Conservation (phyloP, 768 basidiomycete species). For the Plicaturopsis crispa region DNA sequence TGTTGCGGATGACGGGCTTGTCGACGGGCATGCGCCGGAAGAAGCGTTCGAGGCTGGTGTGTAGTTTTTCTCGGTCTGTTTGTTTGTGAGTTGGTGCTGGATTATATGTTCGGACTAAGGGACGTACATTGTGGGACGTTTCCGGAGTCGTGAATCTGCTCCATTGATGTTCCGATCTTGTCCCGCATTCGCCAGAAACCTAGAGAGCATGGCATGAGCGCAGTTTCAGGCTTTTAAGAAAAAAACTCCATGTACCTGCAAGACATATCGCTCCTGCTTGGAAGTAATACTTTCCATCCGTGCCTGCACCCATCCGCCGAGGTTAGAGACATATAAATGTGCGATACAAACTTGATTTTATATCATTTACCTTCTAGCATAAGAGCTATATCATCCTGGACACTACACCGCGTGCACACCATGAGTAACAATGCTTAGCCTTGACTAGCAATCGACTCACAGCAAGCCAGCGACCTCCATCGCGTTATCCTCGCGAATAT, state of each 20-base stretch:
- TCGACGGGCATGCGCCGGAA: slow-evolving; percentile 60
- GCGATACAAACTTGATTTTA: too few relatives aligned
- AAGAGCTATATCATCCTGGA: slow-evolving; percentile 51
- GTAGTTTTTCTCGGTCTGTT: slow-evolving; percentile 53
- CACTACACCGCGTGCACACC: slow-evolving; percentile 22
- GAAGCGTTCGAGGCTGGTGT: slow-evolving; percentile 60
- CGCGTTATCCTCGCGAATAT: slow-evolving; percentile 46
- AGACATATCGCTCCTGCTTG: slow-evolving; percentile 66
- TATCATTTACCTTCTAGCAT: slow-evolving; percentile 55
- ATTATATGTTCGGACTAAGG: background rate
- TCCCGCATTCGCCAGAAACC: slow-evolving; percentile 74
- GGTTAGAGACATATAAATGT: too few relatives aligned
- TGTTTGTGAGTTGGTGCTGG: background rate
- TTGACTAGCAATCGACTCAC: slow-evolving; percentile 29
- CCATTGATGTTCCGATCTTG: slow-evolving; percentile 65
- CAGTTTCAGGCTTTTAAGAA: background rate
- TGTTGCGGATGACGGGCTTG: slow-evolving; percentile 66
- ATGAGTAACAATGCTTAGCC: background rate
- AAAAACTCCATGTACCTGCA: slow-evolving; percentile 36
- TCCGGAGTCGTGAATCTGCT: slow-evolving; percentile 65
- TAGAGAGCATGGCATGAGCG: slow-evolving; percentile 16
- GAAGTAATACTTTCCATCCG: slow-evolving; percentile 66
- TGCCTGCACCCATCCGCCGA: slow-evolving; percentile 40
- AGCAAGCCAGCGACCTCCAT: slow-evolving; percentile 56
- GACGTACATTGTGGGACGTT: slow-evolving; percentile 65